Conservation (phyloP, 495 filamentous ascomycete genomes). For the Aspergillus leporis region DNA sequence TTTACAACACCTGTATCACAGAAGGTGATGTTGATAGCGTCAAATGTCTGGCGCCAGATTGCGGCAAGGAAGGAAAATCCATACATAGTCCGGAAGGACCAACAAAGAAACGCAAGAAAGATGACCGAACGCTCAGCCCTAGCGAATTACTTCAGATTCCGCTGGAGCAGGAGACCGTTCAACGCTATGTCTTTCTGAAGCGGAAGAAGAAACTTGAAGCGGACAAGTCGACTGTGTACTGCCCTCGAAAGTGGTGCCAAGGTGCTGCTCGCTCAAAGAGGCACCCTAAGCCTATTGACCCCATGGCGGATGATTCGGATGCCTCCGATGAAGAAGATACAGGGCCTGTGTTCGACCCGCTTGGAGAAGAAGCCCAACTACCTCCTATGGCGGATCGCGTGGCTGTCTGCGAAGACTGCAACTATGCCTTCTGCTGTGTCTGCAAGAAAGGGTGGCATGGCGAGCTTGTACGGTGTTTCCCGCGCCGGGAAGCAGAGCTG, state of each 20-base stretch:
- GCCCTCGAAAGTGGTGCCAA: slow-evolving; percentile 91
- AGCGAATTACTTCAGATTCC: slow-evolving; percentile 89
- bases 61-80: slow-evolving; percentile 58
- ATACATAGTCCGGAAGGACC: slow-evolving; percentile 17
- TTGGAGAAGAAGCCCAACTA: slow-evolving; percentile 36
- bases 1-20: slow-evolving; percentile 81
- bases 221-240: slow-evolving; percentile 91
- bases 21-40: slow-evolving; percentile 80
- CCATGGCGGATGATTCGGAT: slow-evolving; percentile 51
- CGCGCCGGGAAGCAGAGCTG: slow-evolving; percentile 61
- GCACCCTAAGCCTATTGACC: slow-evolving; percentile 64
- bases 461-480: slow-evolving; percentile 66
- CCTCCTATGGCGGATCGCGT: slow-evolving; percentile 61
- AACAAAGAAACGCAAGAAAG: slow-evolving; percentile 41
- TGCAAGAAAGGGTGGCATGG: slow-evolving; percentile 87
- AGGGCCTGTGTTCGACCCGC: slow-evolving; percentile 30
- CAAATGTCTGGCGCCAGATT: slow-evolving; percentile 74
- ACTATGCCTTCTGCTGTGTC: slow-evolving; percentile 84
- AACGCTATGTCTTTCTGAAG: slow-evolving; percentile 85
- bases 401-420: slow-evolving; percentile 84
- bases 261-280: slow-evolving; percentile 81
- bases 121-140: slow-evolving; percentile 71
- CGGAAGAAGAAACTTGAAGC: slow-evolving; percentile 89
- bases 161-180: slow-evolving; percentile 67
- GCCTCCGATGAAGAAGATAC: slow-evolving; percentile 47